Conservation (phyloP, 805 yeast genomes). For the Saccharomycopsis sp. region DNA sequence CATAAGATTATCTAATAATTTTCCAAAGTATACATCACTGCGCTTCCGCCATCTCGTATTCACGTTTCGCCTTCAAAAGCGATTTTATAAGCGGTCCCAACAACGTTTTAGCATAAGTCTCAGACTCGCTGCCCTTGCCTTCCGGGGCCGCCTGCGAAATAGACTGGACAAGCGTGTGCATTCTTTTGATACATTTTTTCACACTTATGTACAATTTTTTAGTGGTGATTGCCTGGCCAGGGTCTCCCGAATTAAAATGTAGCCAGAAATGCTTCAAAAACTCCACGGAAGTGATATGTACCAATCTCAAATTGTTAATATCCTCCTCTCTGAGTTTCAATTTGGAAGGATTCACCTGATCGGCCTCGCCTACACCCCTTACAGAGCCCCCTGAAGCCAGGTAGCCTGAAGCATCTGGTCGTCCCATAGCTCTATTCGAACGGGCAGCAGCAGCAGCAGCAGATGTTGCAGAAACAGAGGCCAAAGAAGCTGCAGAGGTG, state of each 20-base stretch:
- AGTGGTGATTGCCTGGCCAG: conserved; percentile 37
- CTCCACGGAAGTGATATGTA: conserved; percentile 70
- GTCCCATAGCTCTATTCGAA: neutral
- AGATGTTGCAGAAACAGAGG: neutral
- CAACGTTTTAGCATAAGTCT: conserved; percentile 13
- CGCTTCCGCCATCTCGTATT: neutral
- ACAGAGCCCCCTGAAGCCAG: neutral
- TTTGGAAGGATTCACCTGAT: conserved; percentile 10
- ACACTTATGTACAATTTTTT: conserved; percentile 43
- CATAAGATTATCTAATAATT: no score
- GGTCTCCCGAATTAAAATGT: conserved; percentile 46
- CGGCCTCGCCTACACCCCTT: conserved; percentile 1
- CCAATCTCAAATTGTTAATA: conserved; percentile 46
- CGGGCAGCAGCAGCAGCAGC: neutral
- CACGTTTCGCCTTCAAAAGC: neutral
- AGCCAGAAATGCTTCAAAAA: conserved; percentile 72
- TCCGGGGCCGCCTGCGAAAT: neutral
- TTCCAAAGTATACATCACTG: neutral
- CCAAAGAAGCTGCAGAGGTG: neutral
- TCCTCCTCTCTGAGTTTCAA: conserved; percentile 29
- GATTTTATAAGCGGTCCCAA: neutral
- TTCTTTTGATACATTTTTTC: conserved; percentile 40
- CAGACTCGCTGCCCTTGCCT: neutral
- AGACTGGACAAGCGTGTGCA: conserved; percentile 26
- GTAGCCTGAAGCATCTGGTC: neutral